These are phyloP conservation scores for Fusarium sp. DNA, from an alignment of 2,329 filamentous ascomycete species.

Conservation along the genomic window DNA sequence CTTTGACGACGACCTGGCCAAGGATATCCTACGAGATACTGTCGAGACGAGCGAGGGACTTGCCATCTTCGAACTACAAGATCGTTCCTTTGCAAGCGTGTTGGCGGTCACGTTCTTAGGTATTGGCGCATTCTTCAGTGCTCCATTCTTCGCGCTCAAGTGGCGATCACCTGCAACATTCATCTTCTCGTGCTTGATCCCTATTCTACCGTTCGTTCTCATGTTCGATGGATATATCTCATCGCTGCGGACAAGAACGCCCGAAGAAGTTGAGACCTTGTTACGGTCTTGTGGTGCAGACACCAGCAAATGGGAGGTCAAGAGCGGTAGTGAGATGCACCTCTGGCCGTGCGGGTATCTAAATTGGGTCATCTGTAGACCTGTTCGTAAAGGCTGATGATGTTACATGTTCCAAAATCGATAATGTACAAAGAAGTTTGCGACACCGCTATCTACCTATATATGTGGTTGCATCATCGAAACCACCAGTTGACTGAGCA, in stretches of 20 bases:
- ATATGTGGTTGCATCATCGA: conserved; percentile 39
- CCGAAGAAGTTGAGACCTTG: conserved; percentile 70
- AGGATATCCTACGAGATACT: conserved; percentile 69
- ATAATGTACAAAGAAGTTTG: conserved; percentile 1
- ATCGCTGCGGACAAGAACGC: conserved; percentile 71
- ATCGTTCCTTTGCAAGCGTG: conserved; percentile 65
- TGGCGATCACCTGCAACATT: conserved; percentile 63
- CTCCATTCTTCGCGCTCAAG: conserved; percentile 63
- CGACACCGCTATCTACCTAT: neutral
- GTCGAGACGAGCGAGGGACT: conserved; percentile 73
- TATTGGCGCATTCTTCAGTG: conserved; percentile 59
- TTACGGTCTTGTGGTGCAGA: conserved; percentile 62
- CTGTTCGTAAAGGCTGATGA: conserved; percentile 33
- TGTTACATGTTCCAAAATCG: neutral
- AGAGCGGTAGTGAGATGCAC: conserved; percentile 57
- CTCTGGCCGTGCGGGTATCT: conserved; percentile 62
- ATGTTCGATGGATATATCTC: conserved; percentile 76
- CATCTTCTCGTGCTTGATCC: conserved; percentile 72
- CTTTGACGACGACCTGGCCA: conserved; percentile 72
- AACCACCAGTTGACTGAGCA: conserved; percentile 60
- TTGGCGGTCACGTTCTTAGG: conserved; percentile 63
- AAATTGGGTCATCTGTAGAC: conserved; percentile 62
- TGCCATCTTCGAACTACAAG: conserved; percentile 79
- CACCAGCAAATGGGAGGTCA: conserved; percentile 58
- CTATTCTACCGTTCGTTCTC: conserved; percentile 73